Evolutionary conservation across 129 eudicot genomes (phyloP).

Genomic region (Chrysanthemum seticuspe): DNA sequence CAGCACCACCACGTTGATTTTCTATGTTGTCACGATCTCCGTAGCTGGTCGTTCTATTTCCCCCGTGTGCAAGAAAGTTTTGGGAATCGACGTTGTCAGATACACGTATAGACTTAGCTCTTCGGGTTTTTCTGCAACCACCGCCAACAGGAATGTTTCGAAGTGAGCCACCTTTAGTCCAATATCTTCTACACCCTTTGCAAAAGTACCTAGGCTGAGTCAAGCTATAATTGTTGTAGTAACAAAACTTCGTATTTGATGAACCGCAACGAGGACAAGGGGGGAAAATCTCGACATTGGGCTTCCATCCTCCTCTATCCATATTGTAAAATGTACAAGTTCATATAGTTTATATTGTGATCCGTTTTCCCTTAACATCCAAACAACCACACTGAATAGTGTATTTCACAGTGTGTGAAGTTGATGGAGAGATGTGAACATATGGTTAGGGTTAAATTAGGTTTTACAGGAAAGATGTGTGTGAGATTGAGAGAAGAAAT

Average conservation of each 20-base stretch:
- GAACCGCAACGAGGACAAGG: conserved; percentile 79
- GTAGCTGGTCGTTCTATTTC: conserved; percentile 17
- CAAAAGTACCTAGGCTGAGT: conserved; percentile 78
- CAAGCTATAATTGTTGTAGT: conserved; percentile 71
- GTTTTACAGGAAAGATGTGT: conserved; percentile 4
- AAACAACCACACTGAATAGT: conserved; percentile 1
- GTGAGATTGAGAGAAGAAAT: conserved; percentile 19
- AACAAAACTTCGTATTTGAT: conserved; percentile 72
- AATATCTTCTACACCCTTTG: conserved; percentile 76
- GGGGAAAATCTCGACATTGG: conserved; percentile 55
- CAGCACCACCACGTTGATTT: conserved; percentile 16
- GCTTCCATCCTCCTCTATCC: conserved; percentile 80
- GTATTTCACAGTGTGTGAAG: conserved; percentile 24
- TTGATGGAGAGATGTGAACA: conserved; percentile 19
- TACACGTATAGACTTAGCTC: conserved; percentile 40
- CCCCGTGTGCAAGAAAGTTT: not conserved
- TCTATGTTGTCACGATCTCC: conserved; percentile 12
- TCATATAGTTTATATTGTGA: conserved; percentile 19
- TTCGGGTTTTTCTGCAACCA: conserved; percentile 58
- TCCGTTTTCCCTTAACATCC: conserved; percentile 24
- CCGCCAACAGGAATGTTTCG: conserved; percentile 75
- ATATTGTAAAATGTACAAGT: conserved; percentile 24
- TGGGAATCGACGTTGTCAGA: conserved; percentile 21
- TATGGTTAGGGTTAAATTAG: conserved; percentile 9
- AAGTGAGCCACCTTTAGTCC: conserved; percentile 85